Evolutionary conservation across 2,329 filamentous ascomycete species (phyloP).

Genomic region (Aspergillus alliaceus): DNA sequence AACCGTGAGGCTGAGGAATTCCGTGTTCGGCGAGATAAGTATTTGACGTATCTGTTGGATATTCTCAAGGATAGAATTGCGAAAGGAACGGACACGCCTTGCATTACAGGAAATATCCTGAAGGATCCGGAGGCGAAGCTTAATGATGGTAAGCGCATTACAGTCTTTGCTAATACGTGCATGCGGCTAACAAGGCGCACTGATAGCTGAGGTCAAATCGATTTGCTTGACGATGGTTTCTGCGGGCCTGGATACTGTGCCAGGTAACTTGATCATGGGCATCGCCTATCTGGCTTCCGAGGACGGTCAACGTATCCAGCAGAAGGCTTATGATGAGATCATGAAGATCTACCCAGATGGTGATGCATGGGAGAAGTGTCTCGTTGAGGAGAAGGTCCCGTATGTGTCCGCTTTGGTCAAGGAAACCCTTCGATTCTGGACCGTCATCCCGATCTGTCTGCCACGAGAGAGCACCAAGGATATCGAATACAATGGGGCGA

Average conservation of each 20-base stretch:
- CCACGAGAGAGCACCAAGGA: conserved; percentile 71
- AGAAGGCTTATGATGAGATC: conserved; percentile 69
- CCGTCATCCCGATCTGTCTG: conserved; percentile 75
- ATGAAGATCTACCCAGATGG: conserved; percentile 68
- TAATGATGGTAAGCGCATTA: conserved; percentile 55
- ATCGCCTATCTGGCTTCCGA: conserved; percentile 71
- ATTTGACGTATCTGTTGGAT: conserved; percentile 59
- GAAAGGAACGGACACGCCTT: conserved; percentile 65
- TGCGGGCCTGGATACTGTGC: conserved; percentile 78
- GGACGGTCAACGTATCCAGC: conserved; percentile 69
- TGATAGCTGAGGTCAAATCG: conserved; percentile 69
- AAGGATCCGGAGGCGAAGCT: conserved; percentile 70
- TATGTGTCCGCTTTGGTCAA: conserved; percentile 78
- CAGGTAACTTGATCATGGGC: conserved; percentile 76
- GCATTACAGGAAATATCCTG: conserved; percentile 68
- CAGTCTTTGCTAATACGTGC: conserved; percentile 17
- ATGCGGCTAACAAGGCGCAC: conserved; percentile 29
- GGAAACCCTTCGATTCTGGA: conserved; percentile 76
- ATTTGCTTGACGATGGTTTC: conserved; percentile 82
- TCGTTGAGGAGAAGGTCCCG: conserved; percentile 71
- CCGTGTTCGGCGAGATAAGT: conserved; percentile 66
- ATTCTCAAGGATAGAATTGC: conserved; percentile 62
- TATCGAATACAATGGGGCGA: conserved; percentile 65
- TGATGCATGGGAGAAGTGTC: conserved; percentile 73
- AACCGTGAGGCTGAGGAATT: conserved; percentile 66